Evolutionary conservation across 2,329 filamentous ascomycete species (phyloP).

Genomic region (Trichophyton rubrum): DNA sequence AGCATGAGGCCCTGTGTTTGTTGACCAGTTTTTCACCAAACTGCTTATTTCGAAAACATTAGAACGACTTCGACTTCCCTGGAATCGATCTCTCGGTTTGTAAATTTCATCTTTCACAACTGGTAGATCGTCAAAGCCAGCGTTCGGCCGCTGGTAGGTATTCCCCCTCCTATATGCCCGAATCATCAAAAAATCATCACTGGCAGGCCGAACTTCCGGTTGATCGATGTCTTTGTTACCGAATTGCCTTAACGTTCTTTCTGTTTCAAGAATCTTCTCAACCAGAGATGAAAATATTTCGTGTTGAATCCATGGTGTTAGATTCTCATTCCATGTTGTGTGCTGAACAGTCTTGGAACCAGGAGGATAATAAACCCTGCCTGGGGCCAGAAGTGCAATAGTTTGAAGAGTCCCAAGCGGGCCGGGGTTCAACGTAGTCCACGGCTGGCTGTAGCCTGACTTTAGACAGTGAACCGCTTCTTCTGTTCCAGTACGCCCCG

Average conservation of each 20-base stretch:
- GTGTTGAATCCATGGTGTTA: conserved; percentile 33
- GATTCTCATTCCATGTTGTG: conserved; percentile 29
- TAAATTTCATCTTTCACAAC: conserved; percentile 3
- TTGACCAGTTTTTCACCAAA: conserved; percentile 8
- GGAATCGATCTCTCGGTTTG: conserved; percentile 8
- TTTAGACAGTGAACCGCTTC: conserved; percentile 13
- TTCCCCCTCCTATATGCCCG: conserved; percentile 8
- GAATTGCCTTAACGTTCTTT: conserved; percentile 5
- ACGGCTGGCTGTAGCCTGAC: conserved; percentile 10
- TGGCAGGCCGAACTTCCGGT: background rate
- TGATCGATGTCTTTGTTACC: background rate
- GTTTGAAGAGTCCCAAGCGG: conserved; percentile 5
- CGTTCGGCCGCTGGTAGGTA: conserved; percentile 7
- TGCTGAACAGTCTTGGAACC: conserved; percentile 33
- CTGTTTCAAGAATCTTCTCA: conserved; percentile 6
- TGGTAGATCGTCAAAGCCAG: conserved; percentile 3
- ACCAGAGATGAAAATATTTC: conserved; percentile 19
- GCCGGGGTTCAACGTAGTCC: conserved; percentile 6
- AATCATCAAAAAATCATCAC: conserved; percentile 6
- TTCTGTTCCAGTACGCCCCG: conserved; percentile 17
- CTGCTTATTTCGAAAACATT: conserved; percentile 9
- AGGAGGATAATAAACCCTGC: conserved; percentile 34
- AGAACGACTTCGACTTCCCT: background rate
- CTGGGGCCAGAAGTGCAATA: conserved; percentile 23
- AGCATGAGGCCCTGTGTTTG: conserved; percentile 2